A percentile compares a stretch with the other conserved stretches of the same genome.
Conservation (phyloP, 768 basidiomycete genomes). For the Boletus bicolor region DNA sequence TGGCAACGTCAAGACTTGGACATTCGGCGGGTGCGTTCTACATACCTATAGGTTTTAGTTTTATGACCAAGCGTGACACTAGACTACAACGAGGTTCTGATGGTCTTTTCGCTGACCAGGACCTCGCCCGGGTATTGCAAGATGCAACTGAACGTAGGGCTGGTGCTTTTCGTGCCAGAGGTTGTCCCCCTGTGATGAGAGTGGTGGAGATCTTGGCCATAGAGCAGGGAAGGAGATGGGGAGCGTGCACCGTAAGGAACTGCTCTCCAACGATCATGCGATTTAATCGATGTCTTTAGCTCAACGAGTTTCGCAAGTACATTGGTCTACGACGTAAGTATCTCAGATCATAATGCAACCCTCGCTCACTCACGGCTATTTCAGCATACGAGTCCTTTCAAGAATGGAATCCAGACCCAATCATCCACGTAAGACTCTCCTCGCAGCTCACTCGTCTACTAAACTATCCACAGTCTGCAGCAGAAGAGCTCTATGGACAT, state of each 20-base stretch:
- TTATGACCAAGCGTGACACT: neutral
- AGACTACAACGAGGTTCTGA: conserved; percentile 50
- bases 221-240: conserved; percentile 63
- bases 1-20: conserved; percentile 44
- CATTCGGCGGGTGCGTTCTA: conserved; percentile 44
- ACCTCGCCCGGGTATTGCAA: conserved; percentile 61
- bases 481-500: conserved; percentile 61
- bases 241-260: conserved; percentile 60
- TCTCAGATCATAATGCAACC: neutral
- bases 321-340: conserved; percentile 63
- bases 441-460: neutral
- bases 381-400: conserved; percentile 59
- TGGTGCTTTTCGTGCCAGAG: conserved; percentile 65
- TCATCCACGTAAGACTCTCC: conserved; percentile 46
- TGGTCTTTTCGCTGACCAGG: conserved; percentile 60
- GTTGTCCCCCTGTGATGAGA: conserved; percentile 61
- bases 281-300: conserved; percentile 27
- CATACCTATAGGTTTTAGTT: neutral
- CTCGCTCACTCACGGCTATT: conserved; percentile 6
- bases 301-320: conserved; percentile 74
- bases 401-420: conserved; percentile 68
- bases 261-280: neutral
- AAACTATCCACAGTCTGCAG: conserved; percentile 45
- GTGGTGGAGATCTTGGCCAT: conserved; percentile 71
- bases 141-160: conserved; percentile 58